Evolutionary conservation across 2,329 filamentous ascomycete genomes (phyloP), one percentile per base, ranked within the genome.

Genomic region (Xylaria sp.): DNA sequence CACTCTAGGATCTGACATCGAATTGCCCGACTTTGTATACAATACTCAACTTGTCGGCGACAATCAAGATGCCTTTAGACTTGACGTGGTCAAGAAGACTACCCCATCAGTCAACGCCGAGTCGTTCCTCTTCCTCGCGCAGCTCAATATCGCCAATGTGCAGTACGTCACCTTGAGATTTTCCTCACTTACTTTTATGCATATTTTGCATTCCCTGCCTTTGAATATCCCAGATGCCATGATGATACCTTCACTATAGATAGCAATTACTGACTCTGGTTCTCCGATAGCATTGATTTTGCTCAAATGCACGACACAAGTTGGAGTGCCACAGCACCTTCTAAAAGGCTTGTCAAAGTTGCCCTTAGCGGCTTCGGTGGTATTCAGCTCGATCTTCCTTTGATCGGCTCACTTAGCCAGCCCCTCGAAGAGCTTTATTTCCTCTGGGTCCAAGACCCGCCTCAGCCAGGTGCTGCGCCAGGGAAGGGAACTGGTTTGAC

Each of bases 401-500:
- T 79, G 1, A 66, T 80, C 9, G 78, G 78, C 1, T 67, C 71
- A 15, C 27, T 80, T 7, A 63, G 63, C 1, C 78, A 78, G 62
- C 78, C 78, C 0, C 73, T 80, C 36, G 77, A 80, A 38, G 78
- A 79, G 61, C 67, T 79, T 67, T 76, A 73, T 27, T 77, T 74
- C 47, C 63, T 79, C 42, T 79, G 75, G 76, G 71, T 78, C 1
- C 73, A 78, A 53, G 77, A 77, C 42, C 58, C 55, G 42, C 29
- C 2, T n/a, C n/a, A n/a, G 65, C 71, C 5, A n/a, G n/a, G n/a
- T 74, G 75, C 17, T 11, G 42, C 55, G n/a, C 1, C 39, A 15
- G 39, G 39, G 17, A 58, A 47, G 39, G 33, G 31, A n/a, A 22
- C 2, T 27, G 59, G 59, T 2, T 22, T 61, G 11, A 27, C n/a